Conservation (phyloP, 116 monocot species). For the Papilionanthe hybrid region DNA sequence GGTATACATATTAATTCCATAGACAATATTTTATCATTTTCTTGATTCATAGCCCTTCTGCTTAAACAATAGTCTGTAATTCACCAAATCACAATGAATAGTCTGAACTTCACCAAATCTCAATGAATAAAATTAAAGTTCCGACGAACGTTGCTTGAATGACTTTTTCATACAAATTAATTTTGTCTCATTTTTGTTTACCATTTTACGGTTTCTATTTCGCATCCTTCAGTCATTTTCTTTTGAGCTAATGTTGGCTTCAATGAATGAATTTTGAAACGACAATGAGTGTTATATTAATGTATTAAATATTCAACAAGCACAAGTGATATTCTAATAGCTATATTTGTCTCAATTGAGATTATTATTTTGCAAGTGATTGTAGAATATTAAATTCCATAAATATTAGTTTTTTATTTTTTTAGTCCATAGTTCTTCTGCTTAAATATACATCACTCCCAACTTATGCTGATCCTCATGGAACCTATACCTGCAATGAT, state of each 20-base stretch:
- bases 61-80: too few relatives aligned
- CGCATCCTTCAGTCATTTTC: not conserved
- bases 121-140: not conserved
- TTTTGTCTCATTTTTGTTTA: not conserved
- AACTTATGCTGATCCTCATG: not conserved
- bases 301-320: not conserved
- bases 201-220: not conserved
- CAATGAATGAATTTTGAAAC: not conserved
- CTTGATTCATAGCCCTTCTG: too few relatives aligned
- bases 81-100: too few relatives aligned
- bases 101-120: not conserved
- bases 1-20: too few relatives aligned
- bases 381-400: not conserved
- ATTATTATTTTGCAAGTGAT: constrained; percentile 3
- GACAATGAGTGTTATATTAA: not conserved
- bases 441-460: not conserved
- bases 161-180: not conserved
- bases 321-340: not conserved
- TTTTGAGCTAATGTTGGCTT: not conserved
- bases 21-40: too few relatives aligned
- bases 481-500: not conserved
- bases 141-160: not conserved
- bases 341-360: not conserved
- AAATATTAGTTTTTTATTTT: not conserved
- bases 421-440: not conserved